Percentiles rank a stretch among this genome's conserved stretches.
Evolutionary conservation across 2,329 filamentous ascomycete species (phyloP).

Genomic region (Blastomyces gilchristii): DNA sequence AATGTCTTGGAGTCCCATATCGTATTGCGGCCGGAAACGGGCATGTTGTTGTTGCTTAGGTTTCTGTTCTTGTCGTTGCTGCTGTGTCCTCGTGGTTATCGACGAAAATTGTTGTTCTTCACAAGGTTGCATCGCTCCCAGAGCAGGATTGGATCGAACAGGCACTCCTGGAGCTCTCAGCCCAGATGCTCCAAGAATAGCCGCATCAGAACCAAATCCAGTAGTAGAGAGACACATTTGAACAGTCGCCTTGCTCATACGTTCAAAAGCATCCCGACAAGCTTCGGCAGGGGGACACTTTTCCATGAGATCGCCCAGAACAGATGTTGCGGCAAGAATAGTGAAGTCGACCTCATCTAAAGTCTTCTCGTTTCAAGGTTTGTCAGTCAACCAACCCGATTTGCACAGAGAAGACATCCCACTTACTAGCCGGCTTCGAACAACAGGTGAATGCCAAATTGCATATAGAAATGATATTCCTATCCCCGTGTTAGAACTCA

Average conservation of each 20-base stretch:
- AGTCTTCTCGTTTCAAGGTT: constrained; percentile 37
- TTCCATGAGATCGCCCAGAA: constrained; percentile 81
- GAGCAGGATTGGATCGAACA: neutral
- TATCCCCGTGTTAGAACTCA: constrained; percentile 20
- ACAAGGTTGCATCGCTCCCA: neutral
- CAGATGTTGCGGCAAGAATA: constrained; percentile 82
- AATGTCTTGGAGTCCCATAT: constrained; percentile 1
- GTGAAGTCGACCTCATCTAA: constrained; percentile 98
- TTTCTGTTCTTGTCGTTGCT: constrained; percentile 1
- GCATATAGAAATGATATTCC: constrained; percentile 88
- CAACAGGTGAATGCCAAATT: constrained; percentile 89
- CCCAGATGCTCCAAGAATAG: neutral
- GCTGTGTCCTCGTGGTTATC: neutral
- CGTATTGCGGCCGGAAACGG: neutral
- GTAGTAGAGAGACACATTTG: constrained; percentile 87
- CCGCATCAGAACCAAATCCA: constrained; percentile 52
- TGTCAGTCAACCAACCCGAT: neutral
- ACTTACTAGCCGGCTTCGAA: constrained; percentile 73
- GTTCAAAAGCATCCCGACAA: constrained; percentile 86
- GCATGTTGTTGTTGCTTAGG: neutral
- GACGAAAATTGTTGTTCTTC: neutral
- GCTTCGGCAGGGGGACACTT: constrained; percentile 93
- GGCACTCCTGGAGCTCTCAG: neutral
- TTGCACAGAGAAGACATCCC: neutral
- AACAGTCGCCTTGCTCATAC: constrained; percentile 89